Conservation (phyloP, 2,329 filamentous ascomycete species). For the Hypoxylon sp. region DNA sequence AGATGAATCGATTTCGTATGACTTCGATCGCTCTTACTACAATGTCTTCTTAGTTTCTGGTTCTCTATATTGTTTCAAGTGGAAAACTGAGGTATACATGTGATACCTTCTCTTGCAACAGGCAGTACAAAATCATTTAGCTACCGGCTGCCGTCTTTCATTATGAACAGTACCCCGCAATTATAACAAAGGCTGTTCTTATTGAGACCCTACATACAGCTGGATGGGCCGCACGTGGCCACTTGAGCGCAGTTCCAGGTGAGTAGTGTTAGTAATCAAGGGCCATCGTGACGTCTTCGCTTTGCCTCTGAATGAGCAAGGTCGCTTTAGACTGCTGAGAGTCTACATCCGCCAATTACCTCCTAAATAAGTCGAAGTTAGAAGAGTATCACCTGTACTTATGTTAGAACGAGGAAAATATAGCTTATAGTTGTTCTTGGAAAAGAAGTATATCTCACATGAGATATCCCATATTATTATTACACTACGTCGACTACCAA, state of each 20-base stretch:
- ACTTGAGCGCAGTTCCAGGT: no score
- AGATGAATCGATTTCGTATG: constrained; percentile 17
- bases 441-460: not conserved
- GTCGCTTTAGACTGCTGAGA: not conserved
- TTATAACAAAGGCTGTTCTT: no score
- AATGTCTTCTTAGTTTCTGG: not conserved
- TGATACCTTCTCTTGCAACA: no score
- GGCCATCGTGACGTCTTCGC: not conserved
- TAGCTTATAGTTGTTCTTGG: not conserved
- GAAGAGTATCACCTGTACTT: not conserved
- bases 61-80: not conserved
- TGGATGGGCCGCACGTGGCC: no score
- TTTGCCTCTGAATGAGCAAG: not conserved
- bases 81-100: no score
- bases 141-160: no score
- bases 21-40: constrained; percentile 1
- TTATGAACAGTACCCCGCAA: no score
- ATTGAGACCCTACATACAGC: no score
- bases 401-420: not conserved
- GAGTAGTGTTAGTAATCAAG: no score
- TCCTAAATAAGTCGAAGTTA: not conserved
- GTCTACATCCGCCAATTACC: not conserved
- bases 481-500: not conserved
- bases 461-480: no score
- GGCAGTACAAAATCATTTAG: no score